Evolutionary conservation across 1,284 basidiomycete species (phyloP).

Genomic region (Sparassis latifolia): DNA sequence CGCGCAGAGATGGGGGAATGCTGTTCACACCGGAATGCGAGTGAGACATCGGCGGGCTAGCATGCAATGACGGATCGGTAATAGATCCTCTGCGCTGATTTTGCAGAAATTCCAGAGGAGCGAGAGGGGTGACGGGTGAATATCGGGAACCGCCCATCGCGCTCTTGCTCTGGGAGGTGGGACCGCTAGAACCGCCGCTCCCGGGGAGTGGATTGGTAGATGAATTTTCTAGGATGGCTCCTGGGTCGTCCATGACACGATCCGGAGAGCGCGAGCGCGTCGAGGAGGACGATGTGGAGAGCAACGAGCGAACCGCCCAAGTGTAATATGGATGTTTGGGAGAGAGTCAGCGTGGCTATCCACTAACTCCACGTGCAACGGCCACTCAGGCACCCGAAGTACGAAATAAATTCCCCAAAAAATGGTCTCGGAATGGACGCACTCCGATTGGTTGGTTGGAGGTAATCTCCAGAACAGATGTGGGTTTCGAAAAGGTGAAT

Average conservation of each 20-base stretch:
- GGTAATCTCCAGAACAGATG: no score
- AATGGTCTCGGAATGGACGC: no score
- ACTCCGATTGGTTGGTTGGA: no score
- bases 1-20: conserved; percentile 21
- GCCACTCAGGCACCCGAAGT: no score
- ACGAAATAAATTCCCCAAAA: no score
- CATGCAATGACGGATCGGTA: conserved; percentile 73
- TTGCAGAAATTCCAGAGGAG: conserved; percentile 70
- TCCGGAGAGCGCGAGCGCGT: conserved; percentile 15
- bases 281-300: conserved; percentile 16
- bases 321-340: conserved; percentile 18
- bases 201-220: conserved; percentile 14
- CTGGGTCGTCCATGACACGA: conserved; percentile 12
- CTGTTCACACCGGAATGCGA: conserved; percentile 13
- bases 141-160: conserved; percentile 27
- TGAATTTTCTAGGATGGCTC: conserved; percentile 15
- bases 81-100: conserved; percentile 74
- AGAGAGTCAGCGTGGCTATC: conserved; percentile 23
- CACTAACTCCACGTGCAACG: conserved; percentile 24
- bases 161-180: conserved; percentile 27
- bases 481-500: no score
- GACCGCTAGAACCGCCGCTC: conserved; percentile 14
- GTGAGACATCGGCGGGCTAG: conserved; percentile 27
- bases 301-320: background rate
- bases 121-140: conserved; percentile 44